A percentile compares a stretch with the other conserved stretches of the same genome.
These are phyloP conservation scores for Hypoxylon lenormandii DNA, from an alignment of 495 filamentous ascomycete species.

Conservation along the genomic window DNA sequence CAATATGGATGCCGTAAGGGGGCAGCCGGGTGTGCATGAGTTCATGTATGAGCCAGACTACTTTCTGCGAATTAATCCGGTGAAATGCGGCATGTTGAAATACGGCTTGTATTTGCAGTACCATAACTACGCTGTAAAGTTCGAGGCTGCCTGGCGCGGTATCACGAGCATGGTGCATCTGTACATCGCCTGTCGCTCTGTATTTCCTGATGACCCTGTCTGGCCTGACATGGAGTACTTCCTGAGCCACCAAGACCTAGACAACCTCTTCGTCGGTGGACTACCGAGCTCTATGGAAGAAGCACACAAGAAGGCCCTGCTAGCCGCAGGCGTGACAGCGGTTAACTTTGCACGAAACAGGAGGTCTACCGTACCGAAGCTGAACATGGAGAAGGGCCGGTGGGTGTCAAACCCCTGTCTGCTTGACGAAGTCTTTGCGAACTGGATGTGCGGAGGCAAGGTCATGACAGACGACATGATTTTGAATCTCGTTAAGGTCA, in stretches of 20 bases:
- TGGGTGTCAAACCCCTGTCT: not conserved
- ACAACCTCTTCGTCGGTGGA: not conserved
- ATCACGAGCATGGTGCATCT: constrained; percentile 1
- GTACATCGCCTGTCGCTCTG: not conserved
- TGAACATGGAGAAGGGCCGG: not conserved
- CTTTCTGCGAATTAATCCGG: not conserved
- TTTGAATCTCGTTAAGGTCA: not conserved
- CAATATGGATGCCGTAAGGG: too few species aligned
- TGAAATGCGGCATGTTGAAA: not conserved
- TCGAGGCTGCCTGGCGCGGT: not conserved
- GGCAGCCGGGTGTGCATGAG: not conserved
- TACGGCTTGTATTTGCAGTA: not conserved
- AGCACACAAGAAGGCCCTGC: not conserved
- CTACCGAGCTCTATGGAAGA: not conserved
- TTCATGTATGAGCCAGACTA: not conserved
- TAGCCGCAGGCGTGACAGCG: not conserved
- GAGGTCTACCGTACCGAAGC: not conserved
- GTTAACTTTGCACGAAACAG: not conserved
- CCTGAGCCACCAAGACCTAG: not conserved
- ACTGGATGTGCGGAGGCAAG: not conserved
- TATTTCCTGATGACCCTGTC: not conserved
- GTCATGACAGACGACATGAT: not conserved
- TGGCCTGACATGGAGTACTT: constrained; percentile 2
- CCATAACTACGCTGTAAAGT: not conserved
- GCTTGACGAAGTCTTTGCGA: not conserved